Percentiles rank a stretch among this genome's conserved stretches.
phyloP scores from a whole-genome alignment of 768 basidiomycete genomes.

The Epithele typhae region DNA sequence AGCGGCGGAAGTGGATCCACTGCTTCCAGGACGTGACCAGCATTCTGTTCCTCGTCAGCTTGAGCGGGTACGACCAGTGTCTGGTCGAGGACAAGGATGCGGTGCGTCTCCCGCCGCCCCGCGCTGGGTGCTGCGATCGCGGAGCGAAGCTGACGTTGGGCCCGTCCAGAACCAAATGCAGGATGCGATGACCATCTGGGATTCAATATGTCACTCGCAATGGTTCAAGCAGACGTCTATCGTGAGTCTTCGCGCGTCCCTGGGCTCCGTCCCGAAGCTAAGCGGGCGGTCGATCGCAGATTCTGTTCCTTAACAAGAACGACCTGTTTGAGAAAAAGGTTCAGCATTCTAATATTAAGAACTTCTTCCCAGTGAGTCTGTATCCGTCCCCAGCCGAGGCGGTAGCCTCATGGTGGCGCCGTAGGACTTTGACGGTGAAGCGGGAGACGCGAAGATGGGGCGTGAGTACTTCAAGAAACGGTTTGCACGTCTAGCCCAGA shows the following conservation, averaged over 20 bases:
- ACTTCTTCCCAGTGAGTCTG: constrained; percentile 74
- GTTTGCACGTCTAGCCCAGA: constrained; percentile 78
- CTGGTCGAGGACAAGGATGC: constrained; percentile 90
- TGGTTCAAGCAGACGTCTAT: constrained; percentile 96
- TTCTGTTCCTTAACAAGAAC: constrained; percentile 93
- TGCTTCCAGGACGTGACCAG: constrained; percentile 94
- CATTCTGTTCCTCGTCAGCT: constrained; percentile 85
- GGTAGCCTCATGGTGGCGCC: not conserved
- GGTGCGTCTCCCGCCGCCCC: constrained; percentile 55
- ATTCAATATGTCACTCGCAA: constrained; percentile 95
- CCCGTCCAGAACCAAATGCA: constrained; percentile 88
- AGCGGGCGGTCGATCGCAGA: constrained; percentile 36
- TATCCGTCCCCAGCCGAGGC: not conserved
- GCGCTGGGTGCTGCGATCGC: too few species aligned
- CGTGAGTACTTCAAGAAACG: constrained; percentile 88
- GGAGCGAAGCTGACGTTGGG: not conserved
- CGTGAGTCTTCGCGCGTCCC: constrained; percentile 39
- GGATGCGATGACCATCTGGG: constrained; percentile 98
- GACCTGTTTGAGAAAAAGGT: constrained; percentile 91
- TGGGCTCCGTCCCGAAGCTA: not conserved
- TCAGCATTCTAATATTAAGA: constrained; percentile 74
- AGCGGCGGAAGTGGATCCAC: constrained; percentile 91
- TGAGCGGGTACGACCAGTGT: constrained; percentile 94
- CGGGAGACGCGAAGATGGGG: constrained; percentile 67
- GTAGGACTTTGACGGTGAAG: constrained; percentile 82